Evolutionary conservation across 331 rosid species (phyloP).

Genomic region (Prunus yedoensis): DNA sequence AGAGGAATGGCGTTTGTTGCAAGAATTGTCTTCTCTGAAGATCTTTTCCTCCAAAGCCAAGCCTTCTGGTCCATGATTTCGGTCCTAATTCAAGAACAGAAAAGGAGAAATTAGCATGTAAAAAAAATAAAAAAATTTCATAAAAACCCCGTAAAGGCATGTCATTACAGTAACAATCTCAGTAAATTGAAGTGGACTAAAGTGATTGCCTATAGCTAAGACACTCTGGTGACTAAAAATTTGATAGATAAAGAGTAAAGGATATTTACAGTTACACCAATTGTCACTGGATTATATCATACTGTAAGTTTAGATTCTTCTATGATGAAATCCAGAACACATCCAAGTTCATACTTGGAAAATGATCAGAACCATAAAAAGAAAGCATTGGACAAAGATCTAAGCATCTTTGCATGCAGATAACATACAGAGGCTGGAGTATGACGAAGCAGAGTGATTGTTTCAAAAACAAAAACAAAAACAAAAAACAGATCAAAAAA

Average conservation of each 20-base stretch:
- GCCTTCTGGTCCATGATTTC: conserved; percentile 62
- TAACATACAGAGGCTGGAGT: background rate
- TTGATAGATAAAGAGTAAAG: no score
- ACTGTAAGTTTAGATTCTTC: no score
- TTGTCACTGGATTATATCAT: no score
- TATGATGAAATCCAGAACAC: no score
- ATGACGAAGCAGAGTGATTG: background rate
- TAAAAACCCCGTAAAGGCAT: background rate
- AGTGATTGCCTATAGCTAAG: background rate
- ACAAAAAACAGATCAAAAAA: background rate
- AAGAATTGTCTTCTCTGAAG: conserved; percentile 58
- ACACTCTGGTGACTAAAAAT: background rate
- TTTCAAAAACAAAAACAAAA: background rate
- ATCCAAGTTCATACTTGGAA: no score
- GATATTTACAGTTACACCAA: no score
- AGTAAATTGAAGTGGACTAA: conserved; percentile 4
- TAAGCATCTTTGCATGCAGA: background rate
- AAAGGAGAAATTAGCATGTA: conserved; percentile 1
- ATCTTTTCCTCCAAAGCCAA: conserved; percentile 73
- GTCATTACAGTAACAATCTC: background rate
- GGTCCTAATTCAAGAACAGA: conserved; percentile 27
- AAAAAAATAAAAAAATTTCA: background rate
- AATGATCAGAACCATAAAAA: background rate
- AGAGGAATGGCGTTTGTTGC: conserved; percentile 38
- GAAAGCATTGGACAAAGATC: background rate